Evolutionary conservation across 352 stramenopile species (phyloP), one percentile per base, ranked within the genome.

Genomic region (Pythium volutum): DNA sequence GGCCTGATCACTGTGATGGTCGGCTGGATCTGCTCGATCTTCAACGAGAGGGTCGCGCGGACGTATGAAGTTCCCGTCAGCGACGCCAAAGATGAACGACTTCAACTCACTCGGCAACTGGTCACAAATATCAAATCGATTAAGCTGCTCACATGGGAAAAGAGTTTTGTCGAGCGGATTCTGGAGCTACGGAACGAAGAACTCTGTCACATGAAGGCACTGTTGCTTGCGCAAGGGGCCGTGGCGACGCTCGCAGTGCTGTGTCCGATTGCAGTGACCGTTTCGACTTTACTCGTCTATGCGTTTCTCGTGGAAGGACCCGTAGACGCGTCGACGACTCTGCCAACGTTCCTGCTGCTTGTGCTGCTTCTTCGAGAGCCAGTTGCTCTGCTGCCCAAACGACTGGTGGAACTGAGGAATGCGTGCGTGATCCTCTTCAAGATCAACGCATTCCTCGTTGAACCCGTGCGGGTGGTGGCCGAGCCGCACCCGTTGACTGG

Each of bases 61-160:
- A 53, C 61, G 8, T 67, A 96, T 47, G 88, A 98, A 72, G 75
- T 85, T 55, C 64, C 60, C 18, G 66, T 98, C 7, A 95, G 97
- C 75, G 75, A 79, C 39, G 77, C 96, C 23, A 97, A 95, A 48
- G 95, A 98, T 66, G 70, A 88, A 36, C 86, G 96, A 15, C 83
- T 98, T 46, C 96, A 98, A 67, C 64, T 98, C 14, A 98, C 90
- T 47, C 93, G 91, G 58, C 94, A 98, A 76, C 79, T 98, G 6
- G 61, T 98, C 33, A 59, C 84, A 25, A 85, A 88, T 25, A 98
- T 98, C 69, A 97, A 98, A 69, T 78, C 98, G 25, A 92, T 99
- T 70, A 99, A 99, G 74, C 72, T 98, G 0, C 92, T 98, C 57
- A 92, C 93, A 8, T 99, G 96, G 96, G 96, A 99, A 68, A 69